Evolutionary conservation across 805 yeast genomes (phyloP).

Genomic region (Lipomyces lipofer): DNA sequence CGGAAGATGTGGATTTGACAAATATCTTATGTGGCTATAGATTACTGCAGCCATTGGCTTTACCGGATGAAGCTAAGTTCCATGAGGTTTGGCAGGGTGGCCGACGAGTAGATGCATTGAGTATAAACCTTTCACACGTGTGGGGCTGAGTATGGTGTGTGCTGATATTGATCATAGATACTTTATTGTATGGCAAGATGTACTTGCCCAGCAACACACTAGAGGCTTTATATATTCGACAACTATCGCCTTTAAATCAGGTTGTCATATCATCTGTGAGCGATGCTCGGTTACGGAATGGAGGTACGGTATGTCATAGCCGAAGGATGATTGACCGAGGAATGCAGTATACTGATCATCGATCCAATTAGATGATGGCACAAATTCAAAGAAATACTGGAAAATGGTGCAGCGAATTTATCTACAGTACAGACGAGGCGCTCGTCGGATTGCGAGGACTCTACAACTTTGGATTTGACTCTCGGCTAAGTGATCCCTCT

Average conservation of each 20-base stretch:
- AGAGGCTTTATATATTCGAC: conserved; percentile 80
- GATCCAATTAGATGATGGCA: conserved; percentile 53
- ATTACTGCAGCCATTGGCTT: conserved; percentile 51
- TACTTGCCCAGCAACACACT: conserved; percentile 82
- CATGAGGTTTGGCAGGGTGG: conserved; percentile 38
- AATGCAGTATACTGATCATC: conserved; percentile 37
- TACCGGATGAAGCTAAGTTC: conserved; percentile 33
- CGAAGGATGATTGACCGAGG: background rate
- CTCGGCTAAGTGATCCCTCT: conserved; percentile 11
- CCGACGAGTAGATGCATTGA: conserved; percentile 33
- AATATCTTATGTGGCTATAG: conserved; percentile 70
- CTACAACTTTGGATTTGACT: conserved; percentile 57
- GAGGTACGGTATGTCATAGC: conserved; percentile 43
- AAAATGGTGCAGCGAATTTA: conserved; percentile 65
- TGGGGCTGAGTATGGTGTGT: background rate
- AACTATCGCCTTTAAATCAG: conserved; percentile 61
- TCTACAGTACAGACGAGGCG: conserved; percentile 81
- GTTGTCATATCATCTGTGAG: conserved; percentile 73
- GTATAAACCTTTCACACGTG: conserved; percentile 5
- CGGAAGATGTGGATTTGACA: conserved; percentile 52
- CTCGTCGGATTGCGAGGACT: conserved; percentile 78
- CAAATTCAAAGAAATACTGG: conserved; percentile 69
- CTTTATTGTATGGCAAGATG: conserved; percentile 79
- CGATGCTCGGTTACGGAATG: conserved; percentile 55
- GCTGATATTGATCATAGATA: conserved; percentile 29